Conservation (phyloP, 139 green algal genomes). For the Micractinium conductrix region DNA sequence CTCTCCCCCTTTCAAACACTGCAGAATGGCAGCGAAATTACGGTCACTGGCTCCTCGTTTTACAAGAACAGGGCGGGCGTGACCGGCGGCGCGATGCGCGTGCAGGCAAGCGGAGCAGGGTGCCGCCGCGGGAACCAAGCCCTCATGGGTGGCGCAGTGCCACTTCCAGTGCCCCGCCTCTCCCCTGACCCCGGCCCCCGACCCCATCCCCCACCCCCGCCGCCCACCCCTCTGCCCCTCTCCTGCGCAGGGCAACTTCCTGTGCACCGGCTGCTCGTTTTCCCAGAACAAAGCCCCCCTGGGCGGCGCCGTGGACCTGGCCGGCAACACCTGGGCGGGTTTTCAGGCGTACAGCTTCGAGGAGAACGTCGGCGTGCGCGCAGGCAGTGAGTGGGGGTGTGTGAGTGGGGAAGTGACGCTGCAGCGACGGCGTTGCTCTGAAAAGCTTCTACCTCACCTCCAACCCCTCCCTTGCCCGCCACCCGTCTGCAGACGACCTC, state of each 20-base stretch:
- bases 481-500: neutral
- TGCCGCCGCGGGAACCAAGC: too few relatives aligned
- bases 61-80: conserved; percentile 26
- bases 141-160: too few relatives aligned
- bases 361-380: neutral
- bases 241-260: conserved; percentile 22
- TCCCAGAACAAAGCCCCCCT: conserved; percentile 22
- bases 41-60: neutral
- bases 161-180: too few relatives aligned
- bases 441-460: neutral
- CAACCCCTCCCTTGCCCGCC: neutral
- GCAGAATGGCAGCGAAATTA: conserved; percentile 28
- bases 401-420: neutral
- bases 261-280: conserved; percentile 34
- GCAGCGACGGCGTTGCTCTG: too few relatives aligned
- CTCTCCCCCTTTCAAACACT: neutral
- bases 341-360: conserved; percentile 19
- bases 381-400: neutral
- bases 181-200: too few relatives aligned
- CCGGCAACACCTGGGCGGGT: conserved; percentile 9
- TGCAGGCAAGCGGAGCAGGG: neutral
- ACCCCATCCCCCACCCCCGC: too few relatives aligned
- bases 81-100: conserved; percentile 10
- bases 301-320: conserved; percentile 22
- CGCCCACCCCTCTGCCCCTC: neutral